Conservation (phyloP, 805 yeast species). For the Spathaspora arborariae region DNA sequence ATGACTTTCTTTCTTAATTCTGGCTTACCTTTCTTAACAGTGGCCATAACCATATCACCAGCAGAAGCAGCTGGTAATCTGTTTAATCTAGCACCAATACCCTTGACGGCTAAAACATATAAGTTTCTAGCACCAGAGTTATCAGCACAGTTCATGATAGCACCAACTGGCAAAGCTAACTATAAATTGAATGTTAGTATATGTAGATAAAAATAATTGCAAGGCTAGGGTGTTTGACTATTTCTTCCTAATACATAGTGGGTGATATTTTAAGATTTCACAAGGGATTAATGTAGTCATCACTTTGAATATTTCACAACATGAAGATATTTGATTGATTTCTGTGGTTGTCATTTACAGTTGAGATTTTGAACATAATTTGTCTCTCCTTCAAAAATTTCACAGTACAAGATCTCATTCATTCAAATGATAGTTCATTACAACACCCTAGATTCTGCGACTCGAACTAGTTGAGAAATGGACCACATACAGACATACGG, state of each 20-base stretch:
- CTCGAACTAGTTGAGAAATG: not conserved
- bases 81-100: conserved; percentile 99
- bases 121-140: conserved; percentile 99
- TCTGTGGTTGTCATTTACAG: no score
- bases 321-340: no score
- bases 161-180: conserved; percentile 99
- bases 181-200: conserved; percentile 30
- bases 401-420: not conserved
- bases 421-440: not conserved
- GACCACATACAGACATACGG: conserved; percentile 96
- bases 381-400: not conserved
- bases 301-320: no score
- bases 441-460: not conserved
- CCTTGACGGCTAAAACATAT: conserved; percentile 98
- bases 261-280: no score
- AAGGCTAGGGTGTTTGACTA: not conserved
- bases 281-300: no score
- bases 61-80: conserved; percentile 99
- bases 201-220: not conserved
- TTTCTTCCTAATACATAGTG: not conserved
- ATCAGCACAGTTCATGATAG: conserved; percentile 99
- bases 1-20: conserved; percentile 99
- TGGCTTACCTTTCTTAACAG: conserved; percentile 99
- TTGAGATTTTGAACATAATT: not conserved
- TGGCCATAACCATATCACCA: conserved; percentile 99